These are phyloP conservation scores for Ogataea neopini DNA, from an alignment of 805 yeast species.

Conservation along the genomic window DNA sequence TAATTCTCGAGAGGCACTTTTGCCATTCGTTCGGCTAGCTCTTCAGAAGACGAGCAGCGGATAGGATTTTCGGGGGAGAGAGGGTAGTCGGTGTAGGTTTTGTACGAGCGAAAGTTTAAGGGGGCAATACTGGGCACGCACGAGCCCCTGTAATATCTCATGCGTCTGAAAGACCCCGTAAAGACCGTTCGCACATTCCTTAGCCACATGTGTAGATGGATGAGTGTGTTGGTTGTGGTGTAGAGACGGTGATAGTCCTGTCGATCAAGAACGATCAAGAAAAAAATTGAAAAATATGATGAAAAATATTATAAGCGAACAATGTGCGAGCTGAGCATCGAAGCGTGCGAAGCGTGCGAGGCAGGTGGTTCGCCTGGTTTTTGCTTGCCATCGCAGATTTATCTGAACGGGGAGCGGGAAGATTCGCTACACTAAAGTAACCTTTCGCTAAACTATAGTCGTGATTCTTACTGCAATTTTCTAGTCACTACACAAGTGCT, in stretches of 20 bases:
- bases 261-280: neutral
- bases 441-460: too few species aligned
- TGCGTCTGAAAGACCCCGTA: neutral
- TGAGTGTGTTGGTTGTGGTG: too few species aligned
- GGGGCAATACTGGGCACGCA: too few species aligned
- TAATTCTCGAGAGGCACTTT: slow-evolving; percentile 80
- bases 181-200: neutral
- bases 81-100: slow-evolving; percentile 25
- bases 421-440: too few species aligned
- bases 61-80: slow-evolving; percentile 34
- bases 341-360: too few species aligned
- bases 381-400: too few species aligned
- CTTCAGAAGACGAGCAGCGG: slow-evolving; percentile 17
- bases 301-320: neutral
- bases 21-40: slow-evolving; percentile 51
- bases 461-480: neutral
- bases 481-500: neutral
- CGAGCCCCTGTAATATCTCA: too few species aligned
- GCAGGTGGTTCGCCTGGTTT: too few species aligned
- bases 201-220: neutral
- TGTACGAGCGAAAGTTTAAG: too few species aligned
- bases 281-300: neutral
- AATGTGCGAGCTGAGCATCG: too few species aligned
- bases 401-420: too few species aligned
- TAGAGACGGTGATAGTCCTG: too few species aligned